Evolutionary conservation across 1,284 basidiomycete genomes (phyloP), one percentile per base, ranked within the genome.

Genomic region (Inonotus obliquus): DNA sequence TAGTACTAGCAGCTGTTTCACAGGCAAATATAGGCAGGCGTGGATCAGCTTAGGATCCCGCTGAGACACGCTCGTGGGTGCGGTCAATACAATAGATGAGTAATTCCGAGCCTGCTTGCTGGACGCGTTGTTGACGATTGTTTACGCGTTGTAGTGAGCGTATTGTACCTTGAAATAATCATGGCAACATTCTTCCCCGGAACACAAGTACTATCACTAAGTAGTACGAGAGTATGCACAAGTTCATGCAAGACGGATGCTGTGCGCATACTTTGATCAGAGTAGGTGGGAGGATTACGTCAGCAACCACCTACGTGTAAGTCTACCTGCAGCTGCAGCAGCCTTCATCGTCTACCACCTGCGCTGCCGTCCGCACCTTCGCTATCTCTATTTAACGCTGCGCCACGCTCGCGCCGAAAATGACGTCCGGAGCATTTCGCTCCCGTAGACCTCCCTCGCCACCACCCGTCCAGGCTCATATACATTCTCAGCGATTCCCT

Each of bases 401-500:
- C 21, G 47, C 21, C 13, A 21, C 23, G 23, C 47, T 49, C 11
- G 13, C 25, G 25, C n/a, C 13, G 29, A 19, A 45, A 45, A 62
- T 60, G 60, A 45, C 58, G 74, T 54, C 64, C 60, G 62, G 57
- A 21, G 63, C 54, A 41, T 65, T 77, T 61, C 71, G 87, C 72
- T 82, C 79, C 57, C 79, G 87, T 71, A 79, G 87, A 67, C 83
- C 83, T 56, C 76, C 87, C 25, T 86, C 87, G 60, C 87, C 88
- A 14, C 83, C 84, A 6, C 79, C 79, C 60, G 79, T 77, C 55
- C 67, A 72, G 66, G 63, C 72, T 32, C 74, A 79, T 63, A 67
- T 74, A 47, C 73, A 63, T 74, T 76, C 58, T 19, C 81, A 81
- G 67, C 76, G 84, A 68, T 87, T 87, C 75, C 87, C 87, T 74